These are phyloP conservation scores for Nicotiana knightiana DNA, from an alignment of 257 asterid species.

Conservation along the genomic window DNA sequence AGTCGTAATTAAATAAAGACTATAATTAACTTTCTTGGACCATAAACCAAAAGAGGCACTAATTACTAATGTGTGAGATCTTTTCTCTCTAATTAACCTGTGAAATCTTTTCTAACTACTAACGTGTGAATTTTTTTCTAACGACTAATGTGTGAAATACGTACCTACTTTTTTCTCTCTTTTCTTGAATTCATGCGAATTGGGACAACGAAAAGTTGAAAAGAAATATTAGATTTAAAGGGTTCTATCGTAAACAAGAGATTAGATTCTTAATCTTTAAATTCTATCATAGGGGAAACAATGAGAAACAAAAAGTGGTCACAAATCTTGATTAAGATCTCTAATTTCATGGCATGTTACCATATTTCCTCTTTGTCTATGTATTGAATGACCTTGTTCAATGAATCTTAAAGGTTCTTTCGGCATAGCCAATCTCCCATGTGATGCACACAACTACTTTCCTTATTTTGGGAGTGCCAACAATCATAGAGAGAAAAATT, in stretches of 20 bases:
- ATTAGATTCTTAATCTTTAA: not conserved
- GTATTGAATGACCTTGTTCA: conserved; percentile 1
- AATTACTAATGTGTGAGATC: not conserved
- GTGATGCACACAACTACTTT: conserved; percentile 9
- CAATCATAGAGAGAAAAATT: not conserved
- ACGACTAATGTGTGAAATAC: too few species aligned
- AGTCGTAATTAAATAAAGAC: not conserved
- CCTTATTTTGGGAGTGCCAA: conserved; percentile 4
- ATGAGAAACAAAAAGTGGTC: not conserved
- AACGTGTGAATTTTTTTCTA: not conserved
- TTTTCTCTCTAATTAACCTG: not conserved
- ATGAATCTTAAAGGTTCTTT: conserved; percentile 1
- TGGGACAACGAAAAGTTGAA: not conserved
- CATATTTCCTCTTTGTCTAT: not conserved
- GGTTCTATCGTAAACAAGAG: not conserved
- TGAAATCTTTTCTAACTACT: not conserved
- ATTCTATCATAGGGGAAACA: not conserved
- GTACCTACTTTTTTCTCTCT: too few species aligned
- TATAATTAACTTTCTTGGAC: not conserved
- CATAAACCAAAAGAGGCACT: not conserved
- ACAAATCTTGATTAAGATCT: conserved; percentile 8
- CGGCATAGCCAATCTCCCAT: conserved; percentile 3
- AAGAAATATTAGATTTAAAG: not conserved
- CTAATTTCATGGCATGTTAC: not conserved
- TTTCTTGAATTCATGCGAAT: not conserved